Conservation (phyloP, 106 monocot species). For the Gastrodia elata region DNA sequence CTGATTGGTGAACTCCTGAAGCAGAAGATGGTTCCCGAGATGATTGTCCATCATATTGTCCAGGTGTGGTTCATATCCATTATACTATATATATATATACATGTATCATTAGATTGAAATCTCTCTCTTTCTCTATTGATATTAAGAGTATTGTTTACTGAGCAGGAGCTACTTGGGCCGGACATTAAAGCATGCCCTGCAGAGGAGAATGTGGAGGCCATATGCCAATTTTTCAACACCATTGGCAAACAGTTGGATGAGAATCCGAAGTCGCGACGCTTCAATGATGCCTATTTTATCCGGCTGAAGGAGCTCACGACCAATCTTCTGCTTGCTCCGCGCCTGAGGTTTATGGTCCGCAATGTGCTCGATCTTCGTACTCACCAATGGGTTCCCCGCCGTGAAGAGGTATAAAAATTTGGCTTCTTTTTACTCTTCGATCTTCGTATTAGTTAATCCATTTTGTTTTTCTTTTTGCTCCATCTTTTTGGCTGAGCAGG, state of each 20-base stretch:
- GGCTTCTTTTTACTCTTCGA: not conserved
- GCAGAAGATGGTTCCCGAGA: slow-evolving; percentile 66
- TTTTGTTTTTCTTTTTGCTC: not conserved
- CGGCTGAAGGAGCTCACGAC: slow-evolving; percentile 35
- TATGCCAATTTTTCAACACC: slow-evolving; percentile 68
- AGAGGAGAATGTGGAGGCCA: slow-evolving; percentile 74
- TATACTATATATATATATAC: slow-evolving; percentile 1
- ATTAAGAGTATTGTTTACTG: slow-evolving; percentile 5
- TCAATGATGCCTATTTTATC: slow-evolving; percentile 70
- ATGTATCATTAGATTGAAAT: not conserved
- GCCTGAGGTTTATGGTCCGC: slow-evolving; percentile 60
- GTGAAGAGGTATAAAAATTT: slow-evolving; percentile 86
- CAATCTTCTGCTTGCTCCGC: slow-evolving; percentile 38
- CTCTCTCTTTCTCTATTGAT: not conserved
- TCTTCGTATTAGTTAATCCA: not conserved
- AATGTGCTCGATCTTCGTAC: slow-evolving; percentile 67
- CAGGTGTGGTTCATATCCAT: slow-evolving; percentile 44
- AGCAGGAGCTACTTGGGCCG: slow-evolving; percentile 48
- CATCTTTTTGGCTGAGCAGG: slow-evolving; percentile 20
- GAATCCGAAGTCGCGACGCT: slow-evolving; percentile 32
- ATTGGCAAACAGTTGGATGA: slow-evolving; percentile 75
- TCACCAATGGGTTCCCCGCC: slow-evolving; percentile 63
- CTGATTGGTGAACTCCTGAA: slow-evolving; percentile 70
- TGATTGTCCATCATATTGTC: slow-evolving; percentile 71
- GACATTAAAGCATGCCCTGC: slow-evolving; percentile 62